These are phyloP conservation scores for Hamamelis virginiana DNA, from an alignment of 164 flowering plant species.

Conservation along the genomic window DNA sequence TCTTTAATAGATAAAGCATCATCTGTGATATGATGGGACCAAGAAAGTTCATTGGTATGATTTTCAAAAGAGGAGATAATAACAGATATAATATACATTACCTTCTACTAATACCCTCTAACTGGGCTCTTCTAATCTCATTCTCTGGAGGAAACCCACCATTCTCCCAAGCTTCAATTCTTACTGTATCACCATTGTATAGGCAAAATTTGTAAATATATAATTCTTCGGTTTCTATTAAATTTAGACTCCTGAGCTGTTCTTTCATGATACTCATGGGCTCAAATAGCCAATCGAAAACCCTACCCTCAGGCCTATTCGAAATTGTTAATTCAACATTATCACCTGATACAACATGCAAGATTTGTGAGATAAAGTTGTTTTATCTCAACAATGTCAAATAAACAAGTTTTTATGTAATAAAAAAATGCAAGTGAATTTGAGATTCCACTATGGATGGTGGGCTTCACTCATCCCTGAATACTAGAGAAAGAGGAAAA, in stretches of 20 bases:
- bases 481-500: too few species aligned
- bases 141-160: slow-evolving; percentile 39
- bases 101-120: slow-evolving; percentile 42
- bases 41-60: too few species aligned
- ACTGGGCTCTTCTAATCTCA: slow-evolving; percentile 40
- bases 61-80: too few species aligned
- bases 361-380: neutral
- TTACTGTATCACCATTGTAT: slow-evolving; percentile 24
- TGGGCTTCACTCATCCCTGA: too few species aligned
- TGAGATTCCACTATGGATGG: too few species aligned
- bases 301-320: slow-evolving; percentile 46
- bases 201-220: slow-evolving; percentile 30
- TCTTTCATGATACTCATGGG: slow-evolving; percentile 43
- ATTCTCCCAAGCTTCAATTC: slow-evolving; percentile 38
- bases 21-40: too few species aligned
- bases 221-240: slow-evolving; percentile 26
- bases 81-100: neutral
- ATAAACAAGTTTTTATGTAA: too few species aligned
- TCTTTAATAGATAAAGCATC: too few species aligned
- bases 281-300: slow-evolving; percentile 48
- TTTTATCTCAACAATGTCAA: neutral
- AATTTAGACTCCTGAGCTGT: slow-evolving; percentile 31
- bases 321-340: slow-evolving; percentile 28
- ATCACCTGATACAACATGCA: slow-evolving; percentile 28
- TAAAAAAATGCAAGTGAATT: too few species aligned